A percentile compares a stretch with the other conserved stretches of the same genome.
Evolutionary conservation across 306 rosid genomes (phyloP).

Genomic region (Dryas drummondii): DNA sequence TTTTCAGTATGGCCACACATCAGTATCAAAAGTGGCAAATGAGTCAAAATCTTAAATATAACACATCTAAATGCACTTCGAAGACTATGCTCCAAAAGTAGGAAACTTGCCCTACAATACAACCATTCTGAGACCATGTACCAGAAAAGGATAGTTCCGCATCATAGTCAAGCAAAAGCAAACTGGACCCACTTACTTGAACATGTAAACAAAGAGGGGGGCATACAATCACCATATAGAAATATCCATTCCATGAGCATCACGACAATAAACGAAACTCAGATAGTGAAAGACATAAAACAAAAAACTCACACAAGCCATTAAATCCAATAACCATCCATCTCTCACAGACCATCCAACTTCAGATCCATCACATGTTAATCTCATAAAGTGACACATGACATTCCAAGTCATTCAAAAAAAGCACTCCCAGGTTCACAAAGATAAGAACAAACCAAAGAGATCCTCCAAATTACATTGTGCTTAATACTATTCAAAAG

Average conservation of each 20-base stretch:
- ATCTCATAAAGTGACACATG: conserved; percentile 30
- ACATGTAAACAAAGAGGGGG: background rate
- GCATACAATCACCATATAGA: conserved; percentile 16
- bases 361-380: conserved; percentile 21
- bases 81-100: conserved; percentile 15
- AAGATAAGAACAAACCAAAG: conserved; percentile 35
- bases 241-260: conserved; percentile 31
- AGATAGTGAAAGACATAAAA: conserved; percentile 22
- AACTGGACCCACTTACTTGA: conserved; percentile 16
- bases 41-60: conserved; percentile 17
- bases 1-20: conserved; percentile 11
- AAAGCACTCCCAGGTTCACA: conserved; percentile 40
- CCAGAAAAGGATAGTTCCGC: conserved; percentile 13
- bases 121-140: conserved; percentile 28
- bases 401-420: conserved; percentile 55
- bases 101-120: conserved; percentile 19
- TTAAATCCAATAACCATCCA: conserved; percentile 36
- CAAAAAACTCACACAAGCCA: conserved; percentile 27
- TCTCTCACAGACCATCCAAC: conserved; percentile 26
- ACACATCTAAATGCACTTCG: conserved; percentile 13
- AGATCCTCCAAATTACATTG: conserved; percentile 53
- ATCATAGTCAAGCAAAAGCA: conserved; percentile 26
- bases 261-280: conserved; percentile 11
- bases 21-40: conserved; percentile 18
- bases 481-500: conserved; percentile 45